These are phyloP conservation scores for Scortechinia acanthostroma DNA, from an alignment of 2,329 filamentous ascomycete species.

Conservation along the genomic window DNA sequence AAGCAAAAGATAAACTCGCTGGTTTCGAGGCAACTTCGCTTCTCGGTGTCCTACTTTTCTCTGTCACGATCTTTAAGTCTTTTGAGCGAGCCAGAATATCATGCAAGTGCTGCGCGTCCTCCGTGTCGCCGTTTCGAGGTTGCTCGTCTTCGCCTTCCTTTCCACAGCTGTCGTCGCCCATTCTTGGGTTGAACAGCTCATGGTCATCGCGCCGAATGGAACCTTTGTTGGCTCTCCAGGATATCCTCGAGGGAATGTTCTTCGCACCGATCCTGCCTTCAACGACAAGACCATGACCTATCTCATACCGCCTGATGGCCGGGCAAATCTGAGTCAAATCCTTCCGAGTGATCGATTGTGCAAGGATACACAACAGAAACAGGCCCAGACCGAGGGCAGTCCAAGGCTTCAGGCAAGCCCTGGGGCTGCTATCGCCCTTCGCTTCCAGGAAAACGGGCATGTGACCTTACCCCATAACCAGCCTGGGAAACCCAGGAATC, in stretches of 20 bases:
- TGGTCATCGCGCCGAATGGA: constrained; percentile 66
- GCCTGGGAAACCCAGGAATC: constrained; percentile 51
- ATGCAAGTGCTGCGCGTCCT: too few relatives aligned
- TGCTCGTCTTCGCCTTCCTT: too few relatives aligned
- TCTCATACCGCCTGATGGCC: constrained; percentile 49
- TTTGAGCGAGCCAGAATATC: too few relatives aligned
- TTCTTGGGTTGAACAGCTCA: constrained; percentile 76
- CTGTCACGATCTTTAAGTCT: too few relatives aligned
- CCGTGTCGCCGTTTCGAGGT: too few relatives aligned
- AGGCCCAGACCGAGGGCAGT: constrained; percentile 47
- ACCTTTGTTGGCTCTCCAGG: constrained; percentile 65
- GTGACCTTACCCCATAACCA: constrained; percentile 52
- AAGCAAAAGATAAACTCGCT: too few relatives aligned
- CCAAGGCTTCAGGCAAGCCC: constrained; percentile 53
- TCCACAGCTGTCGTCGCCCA: constrained; percentile 42
- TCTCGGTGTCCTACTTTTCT: too few relatives aligned
- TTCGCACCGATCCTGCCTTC: constrained; percentile 46
- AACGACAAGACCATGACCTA: constrained; percentile 50
- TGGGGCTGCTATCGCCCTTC: constrained; percentile 59
- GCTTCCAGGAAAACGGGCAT: constrained; percentile 72
- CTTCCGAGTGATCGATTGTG: constrained; percentile 49
- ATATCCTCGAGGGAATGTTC: constrained; percentile 66
- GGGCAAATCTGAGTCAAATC: constrained; percentile 36
- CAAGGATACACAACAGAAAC: constrained; percentile 50
- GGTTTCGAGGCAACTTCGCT: too few relatives aligned